Percentiles rank a stretch among this genome's conserved stretches.
Evolutionary conservation across 805 yeast species (phyloP).

Genomic region (Citeromyces matritensis): DNA sequence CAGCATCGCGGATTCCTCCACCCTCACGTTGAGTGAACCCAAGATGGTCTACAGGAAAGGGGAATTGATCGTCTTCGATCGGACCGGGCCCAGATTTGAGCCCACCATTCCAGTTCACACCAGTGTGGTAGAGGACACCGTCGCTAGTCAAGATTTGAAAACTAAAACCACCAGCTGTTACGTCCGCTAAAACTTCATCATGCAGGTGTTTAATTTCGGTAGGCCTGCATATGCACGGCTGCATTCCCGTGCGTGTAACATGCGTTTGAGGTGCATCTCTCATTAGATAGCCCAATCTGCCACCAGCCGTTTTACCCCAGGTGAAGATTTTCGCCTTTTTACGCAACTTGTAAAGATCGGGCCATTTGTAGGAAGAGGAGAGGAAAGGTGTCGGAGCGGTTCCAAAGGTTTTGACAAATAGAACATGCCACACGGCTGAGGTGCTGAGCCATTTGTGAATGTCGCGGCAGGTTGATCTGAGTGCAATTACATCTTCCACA

Average conservation of each 20-base stretch:
- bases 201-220: constrained; percentile 19
- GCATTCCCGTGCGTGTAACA: constrained; percentile 8
- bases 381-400: constrained; percentile 24
- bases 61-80: constrained; percentile 13
- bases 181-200: constrained; percentile 21
- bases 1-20: background rate
- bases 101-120: constrained; percentile 25
- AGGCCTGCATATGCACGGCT: constrained; percentile 13
- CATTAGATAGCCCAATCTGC: constrained; percentile 29
- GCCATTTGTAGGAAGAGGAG: constrained; percentile 29
- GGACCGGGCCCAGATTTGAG: constrained; percentile 25
- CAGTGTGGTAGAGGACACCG: constrained; percentile 44
- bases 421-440: constrained; percentile 27
- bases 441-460: too few relatives aligned
- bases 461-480: background rate
- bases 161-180: constrained; percentile 52
- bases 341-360: constrained; percentile 25
- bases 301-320: constrained; percentile 31
- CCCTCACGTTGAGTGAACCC: background rate
- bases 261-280: constrained; percentile 12
- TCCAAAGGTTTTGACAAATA: constrained; percentile 30
- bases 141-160: constrained; percentile 39
- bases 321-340: constrained; percentile 24
- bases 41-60: background rate
- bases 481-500: too few relatives aligned